phyloP scores from a whole-genome alignment of 1,139 yeast genomes.

The Taphrina flavorubra region DNA sequence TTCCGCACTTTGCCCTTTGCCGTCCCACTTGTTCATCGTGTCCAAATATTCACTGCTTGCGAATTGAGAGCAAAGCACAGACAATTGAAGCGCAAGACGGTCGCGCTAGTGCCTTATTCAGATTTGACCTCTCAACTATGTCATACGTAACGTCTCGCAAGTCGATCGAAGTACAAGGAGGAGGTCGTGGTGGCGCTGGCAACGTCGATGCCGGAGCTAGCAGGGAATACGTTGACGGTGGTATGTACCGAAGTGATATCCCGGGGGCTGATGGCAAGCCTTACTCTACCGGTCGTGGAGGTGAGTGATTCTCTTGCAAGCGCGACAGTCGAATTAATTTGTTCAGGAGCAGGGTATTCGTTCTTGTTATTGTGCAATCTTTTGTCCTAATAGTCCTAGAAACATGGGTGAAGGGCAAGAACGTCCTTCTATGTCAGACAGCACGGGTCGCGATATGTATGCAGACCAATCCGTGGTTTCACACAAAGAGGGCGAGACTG shows the following conservation, averaged over 20 bases:
- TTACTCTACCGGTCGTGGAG: constrained; percentile 28
- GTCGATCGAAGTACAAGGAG: constrained; percentile 21
- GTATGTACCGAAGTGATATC: constrained; percentile 8
- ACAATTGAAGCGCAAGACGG: no score
- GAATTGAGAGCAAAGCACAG: no score
- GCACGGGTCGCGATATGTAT: constrained; percentile 10
- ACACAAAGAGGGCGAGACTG: constrained; percentile 8
- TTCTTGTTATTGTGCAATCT: no score
- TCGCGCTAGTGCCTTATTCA: no score
- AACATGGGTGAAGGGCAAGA: constrained; percentile 23
- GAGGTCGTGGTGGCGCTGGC: constrained; percentile 28
- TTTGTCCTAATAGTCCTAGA: not conserved
- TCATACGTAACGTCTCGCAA: not conserved
- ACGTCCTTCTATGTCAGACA: not conserved
- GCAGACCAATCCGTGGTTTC: constrained; percentile 10
- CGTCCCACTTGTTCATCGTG: no score
- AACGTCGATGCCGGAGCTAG: not conserved
- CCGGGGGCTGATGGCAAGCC: constrained; percentile 27
- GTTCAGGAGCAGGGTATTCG: constrained; percentile 45
- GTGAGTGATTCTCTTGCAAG: not conserved
- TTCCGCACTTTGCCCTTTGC: no score
- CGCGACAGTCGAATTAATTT: not conserved
- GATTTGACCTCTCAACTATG: not conserved
- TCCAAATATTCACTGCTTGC: no score
- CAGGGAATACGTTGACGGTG: constrained; percentile 27